A percentile compares a stretch with the other conserved stretches of the same genome.
Conservation (phyloP, 805 yeast genomes). For the Candida hispaniensis region DNA sequence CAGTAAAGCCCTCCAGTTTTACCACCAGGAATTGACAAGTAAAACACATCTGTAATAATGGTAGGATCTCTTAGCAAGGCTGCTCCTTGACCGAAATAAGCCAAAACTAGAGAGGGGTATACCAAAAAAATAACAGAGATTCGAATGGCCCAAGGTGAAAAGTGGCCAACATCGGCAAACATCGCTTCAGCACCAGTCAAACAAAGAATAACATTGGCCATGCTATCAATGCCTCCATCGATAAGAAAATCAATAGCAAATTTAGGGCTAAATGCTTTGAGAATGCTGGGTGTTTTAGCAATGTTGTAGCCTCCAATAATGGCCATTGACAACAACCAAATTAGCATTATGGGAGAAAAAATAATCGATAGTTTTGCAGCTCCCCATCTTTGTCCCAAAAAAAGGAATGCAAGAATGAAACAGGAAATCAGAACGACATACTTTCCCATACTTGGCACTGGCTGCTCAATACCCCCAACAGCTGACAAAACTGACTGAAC, state of each 20-base stretch:
- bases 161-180: constrained; percentile 55
- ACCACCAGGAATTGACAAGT: constrained; percentile 42
- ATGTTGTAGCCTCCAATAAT: constrained; percentile 40
- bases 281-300: constrained; percentile 33
- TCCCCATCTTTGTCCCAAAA: constrained; percentile 40
- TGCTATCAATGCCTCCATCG: constrained; percentile 30
- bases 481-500: constrained; percentile 53
- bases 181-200: constrained; percentile 54
- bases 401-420: constrained; percentile 37
- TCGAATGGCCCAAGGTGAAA: constrained; percentile 41
- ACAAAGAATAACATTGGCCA: constrained; percentile 44
- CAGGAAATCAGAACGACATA: constrained; percentile 39
- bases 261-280: constrained; percentile 41
- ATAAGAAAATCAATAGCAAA: constrained; percentile 40
- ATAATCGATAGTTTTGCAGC: constrained; percentile 37
- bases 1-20: constrained; percentile 37
- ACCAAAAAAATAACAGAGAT: constrained; percentile 37
- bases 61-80: constrained; percentile 35
- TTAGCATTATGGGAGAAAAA: constrained; percentile 45
- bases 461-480: constrained; percentile 44
- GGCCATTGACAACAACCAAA: constrained; percentile 41
- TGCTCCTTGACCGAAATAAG: constrained; percentile 51
- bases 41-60: constrained; percentile 36
- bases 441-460: constrained; percentile 35
- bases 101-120: constrained; percentile 42